Conservation (phyloP, 2,329 filamentous ascomycete genomes). For the Trichoderma sp. region DNA sequence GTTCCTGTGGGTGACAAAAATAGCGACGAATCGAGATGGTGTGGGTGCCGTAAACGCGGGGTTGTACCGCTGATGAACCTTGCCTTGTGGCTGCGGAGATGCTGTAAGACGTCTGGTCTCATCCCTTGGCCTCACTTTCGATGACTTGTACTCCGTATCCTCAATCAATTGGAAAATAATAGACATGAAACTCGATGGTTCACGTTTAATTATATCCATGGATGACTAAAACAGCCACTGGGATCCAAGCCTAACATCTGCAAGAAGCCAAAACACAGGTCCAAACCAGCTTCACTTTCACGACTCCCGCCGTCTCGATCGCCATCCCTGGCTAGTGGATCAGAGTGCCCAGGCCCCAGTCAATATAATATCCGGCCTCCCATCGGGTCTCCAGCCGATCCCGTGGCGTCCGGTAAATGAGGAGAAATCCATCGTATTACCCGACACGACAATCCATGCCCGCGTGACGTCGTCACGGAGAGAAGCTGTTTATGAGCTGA, state of each 20-base stretch:
- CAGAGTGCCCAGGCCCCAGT: conserved; percentile 11
- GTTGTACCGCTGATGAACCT: background rate
- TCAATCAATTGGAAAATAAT: background rate
- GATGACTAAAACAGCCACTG: background rate
- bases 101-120: background rate
- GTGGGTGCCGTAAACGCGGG: background rate
- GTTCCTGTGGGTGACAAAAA: background rate
- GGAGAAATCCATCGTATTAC: conserved; percentile 15
- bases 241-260: background rate
- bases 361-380: background rate
- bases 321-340: background rate
- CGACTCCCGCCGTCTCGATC: background rate
- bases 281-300: background rate
- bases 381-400: conserved; percentile 17
- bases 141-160: background rate
- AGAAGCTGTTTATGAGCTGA: background rate
- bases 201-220: background rate
- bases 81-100: background rate
- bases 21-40: background rate
- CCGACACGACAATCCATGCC: background rate
- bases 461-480: conserved; percentile 19
- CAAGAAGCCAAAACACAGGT: background rate
- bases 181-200: background rate
- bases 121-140: background rate
- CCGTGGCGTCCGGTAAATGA: conserved; percentile 21